Base-by-base conservation (phyloP, 345 rosid species). In the Citrus reticulata region DNA sequence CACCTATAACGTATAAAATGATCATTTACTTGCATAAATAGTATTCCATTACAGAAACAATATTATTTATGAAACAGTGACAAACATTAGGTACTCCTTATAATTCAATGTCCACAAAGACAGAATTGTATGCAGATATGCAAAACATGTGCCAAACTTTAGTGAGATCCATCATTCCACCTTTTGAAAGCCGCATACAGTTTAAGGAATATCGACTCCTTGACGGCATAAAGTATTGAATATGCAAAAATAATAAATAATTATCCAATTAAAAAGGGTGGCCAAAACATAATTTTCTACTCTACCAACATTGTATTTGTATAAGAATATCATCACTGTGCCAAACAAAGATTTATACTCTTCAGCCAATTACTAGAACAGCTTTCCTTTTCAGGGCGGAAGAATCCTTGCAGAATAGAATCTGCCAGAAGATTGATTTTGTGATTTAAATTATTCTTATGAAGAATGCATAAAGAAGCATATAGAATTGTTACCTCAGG, bases 401-500 rank as follows among this genome's bases (percentile, higher is more conserved):
- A 4, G 7, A 51, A 51, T 51, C 22, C 22, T 14, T 16, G 22
- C 22, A 51, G 22, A 16, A 54, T 8, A 73, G 4, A 73, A n/a
- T 59, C 35, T 65, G 39, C 9, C n/a, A 37, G 67, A 24, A 14
- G 9, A 59, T 24, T 73, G 13, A 74, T 24, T 39, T 58, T 24
- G 30, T 39, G 24, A 74, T 42, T 16, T 62, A 2, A 40, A 62
- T 29, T 19, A 74, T 4, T 73, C 77, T 58, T 42, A 17, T 20
- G 6, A 46, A 75, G 7, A 75, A 29, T 11, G 19, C 32, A 34
- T n/a, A 17, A 25, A 39, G 17, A 65, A 32, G 54, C 16, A 32
- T 16, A 35, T 22, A 2, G 35, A 16, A 5, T 34, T 54, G 60
- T 42, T 85, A 95, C 99, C 98, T 96, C 93, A 68, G 92, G 86